Evolutionary conservation across 176 grass and related monocot genomes (phyloP), one percentile per base, ranked within the genome.

Genomic region (Bothriochloa decipiens): DNA sequence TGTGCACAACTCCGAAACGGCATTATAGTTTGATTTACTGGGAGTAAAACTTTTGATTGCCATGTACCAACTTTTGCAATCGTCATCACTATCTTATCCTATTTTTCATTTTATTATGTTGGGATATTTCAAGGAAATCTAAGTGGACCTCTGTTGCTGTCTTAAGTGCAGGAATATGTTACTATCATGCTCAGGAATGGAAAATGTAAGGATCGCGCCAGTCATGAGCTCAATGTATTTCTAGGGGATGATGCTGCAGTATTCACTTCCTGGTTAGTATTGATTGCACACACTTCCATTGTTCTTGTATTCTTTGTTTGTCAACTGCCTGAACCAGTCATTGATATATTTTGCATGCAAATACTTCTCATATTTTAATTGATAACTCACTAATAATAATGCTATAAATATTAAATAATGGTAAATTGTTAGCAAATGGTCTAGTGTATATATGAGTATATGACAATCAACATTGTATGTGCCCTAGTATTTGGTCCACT

Each of bases 151-250:
- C 29, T 75, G 22, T 85, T 93, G 15, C 64, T 84, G 40, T 88
- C 58, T 87, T 81, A 78, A 92, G 77, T 94, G 89, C 86, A 97
- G 94, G 86, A 92, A 0, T 97, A 97, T 47, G 81, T 97, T 80
- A 88, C 90, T 52, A 25, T 81, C 74, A 53, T 97, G 68, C 92
- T 97, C 15, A 83, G 8, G 25, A 82, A 84, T 89, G 68, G 81
- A 79, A 94, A 45, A 47, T 8, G 58, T 65, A 91, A 94, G 85
- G 81, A 85, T 77, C 39, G 78, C 3, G 81, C 90, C 22, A 87
- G 47, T 46, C 70, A 89, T 37, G 86, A 83, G 18, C 85, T 97
- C 37, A 5, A 81, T 81, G 75, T 94, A 68, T 94, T 97, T 66
- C 74, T 97, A 75, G 77, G 75, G 45, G 58, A 87, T 74, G 64